phyloP scores from a whole-genome alignment of 2,329 filamentous ascomycete genomes.

The Aspergillus brasiliensis region DNA sequence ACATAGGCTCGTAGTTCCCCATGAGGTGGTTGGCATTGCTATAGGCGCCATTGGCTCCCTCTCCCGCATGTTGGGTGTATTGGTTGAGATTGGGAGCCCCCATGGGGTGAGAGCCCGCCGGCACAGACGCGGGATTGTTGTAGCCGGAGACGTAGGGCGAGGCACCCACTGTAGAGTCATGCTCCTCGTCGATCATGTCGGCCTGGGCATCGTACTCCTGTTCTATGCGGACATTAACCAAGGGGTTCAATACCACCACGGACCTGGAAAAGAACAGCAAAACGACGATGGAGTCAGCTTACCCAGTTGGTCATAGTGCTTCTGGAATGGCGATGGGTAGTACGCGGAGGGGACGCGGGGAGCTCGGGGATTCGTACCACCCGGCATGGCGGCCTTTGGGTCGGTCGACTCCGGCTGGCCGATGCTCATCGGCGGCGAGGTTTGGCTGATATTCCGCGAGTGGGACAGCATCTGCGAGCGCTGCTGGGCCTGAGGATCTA shows the following conservation, averaged over 20 bases:
- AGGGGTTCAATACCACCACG: constrained; percentile 65
- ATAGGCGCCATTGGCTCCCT: constrained; percentile 43
- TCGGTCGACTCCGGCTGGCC: constrained; percentile 41
- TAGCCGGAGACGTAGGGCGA: constrained; percentile 65
- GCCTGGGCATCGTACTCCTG: constrained; percentile 93
- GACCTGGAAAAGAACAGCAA: constrained; percentile 40
- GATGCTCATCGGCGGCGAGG: constrained; percentile 38
- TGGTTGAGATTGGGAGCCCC: constrained; percentile 47
- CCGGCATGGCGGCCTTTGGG: constrained; percentile 35
- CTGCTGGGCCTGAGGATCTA: constrained; percentile 51
- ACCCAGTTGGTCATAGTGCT: constrained; percentile 94
- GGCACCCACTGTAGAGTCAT: constrained; percentile 67
- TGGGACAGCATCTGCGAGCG: constrained; percentile 51
- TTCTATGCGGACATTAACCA: constrained; percentile 70
- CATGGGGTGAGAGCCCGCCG: constrained; percentile 44
- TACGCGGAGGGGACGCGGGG: constrained; percentile 56
- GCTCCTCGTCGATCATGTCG: constrained; percentile 85
- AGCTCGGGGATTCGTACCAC: constrained; percentile 29
- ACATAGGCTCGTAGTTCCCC: constrained; percentile 78
- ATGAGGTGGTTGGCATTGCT: constrained; percentile 56
- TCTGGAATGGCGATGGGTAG: constrained; percentile 87
- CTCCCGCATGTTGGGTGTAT: constrained; percentile 40
- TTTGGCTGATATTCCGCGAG: constrained; percentile 37
- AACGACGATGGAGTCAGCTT: constrained; percentile 63
- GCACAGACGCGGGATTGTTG: constrained; percentile 43